These are phyloP conservation scores for Plasmodium gallinaceum DNA, from an alignment of 169 alveolate genomes.

Conservation along the genomic window DNA sequence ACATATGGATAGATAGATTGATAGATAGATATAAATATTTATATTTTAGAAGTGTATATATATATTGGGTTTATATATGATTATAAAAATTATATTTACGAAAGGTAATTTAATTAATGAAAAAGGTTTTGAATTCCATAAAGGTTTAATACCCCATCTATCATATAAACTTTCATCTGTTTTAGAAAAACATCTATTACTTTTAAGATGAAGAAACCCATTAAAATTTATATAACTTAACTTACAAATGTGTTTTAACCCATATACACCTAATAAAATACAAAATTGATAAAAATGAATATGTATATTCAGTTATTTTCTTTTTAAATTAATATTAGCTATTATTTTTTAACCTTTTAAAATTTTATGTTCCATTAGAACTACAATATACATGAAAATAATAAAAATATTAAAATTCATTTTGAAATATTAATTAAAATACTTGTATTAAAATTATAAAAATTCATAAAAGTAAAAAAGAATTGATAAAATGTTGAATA, in stretches of 20 bases:
- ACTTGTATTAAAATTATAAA: too few species aligned
- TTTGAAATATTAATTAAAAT: not conserved
- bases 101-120: constrained; percentile 66
- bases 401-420: not conserved
- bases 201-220: not conserved
- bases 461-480: too few species aligned
- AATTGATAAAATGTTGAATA: too few species aligned
- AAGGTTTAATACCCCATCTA: constrained; percentile 26
- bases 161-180: constrained; percentile 39
- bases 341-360: not conserved
- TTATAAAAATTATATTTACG: constrained; percentile 11
- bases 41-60: not conserved
- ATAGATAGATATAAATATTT: constrained; percentile 49
- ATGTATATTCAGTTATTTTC: not conserved
- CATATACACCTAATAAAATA: not conserved
- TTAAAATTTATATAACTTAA: constrained; percentile 1
- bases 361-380: not conserved
- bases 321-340: not conserved
- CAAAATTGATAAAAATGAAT: not conserved
- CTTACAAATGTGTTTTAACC: constrained; percentile 1
- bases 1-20: not conserved
- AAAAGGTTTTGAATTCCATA: constrained; percentile 65
- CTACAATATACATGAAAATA: not conserved
- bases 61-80: not conserved
- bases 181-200: constrained; percentile 14